These are phyloP conservation scores for Kernera saxatilis DNA, from an alignment of 345 rosid species.

Conservation along the genomic window DNA sequence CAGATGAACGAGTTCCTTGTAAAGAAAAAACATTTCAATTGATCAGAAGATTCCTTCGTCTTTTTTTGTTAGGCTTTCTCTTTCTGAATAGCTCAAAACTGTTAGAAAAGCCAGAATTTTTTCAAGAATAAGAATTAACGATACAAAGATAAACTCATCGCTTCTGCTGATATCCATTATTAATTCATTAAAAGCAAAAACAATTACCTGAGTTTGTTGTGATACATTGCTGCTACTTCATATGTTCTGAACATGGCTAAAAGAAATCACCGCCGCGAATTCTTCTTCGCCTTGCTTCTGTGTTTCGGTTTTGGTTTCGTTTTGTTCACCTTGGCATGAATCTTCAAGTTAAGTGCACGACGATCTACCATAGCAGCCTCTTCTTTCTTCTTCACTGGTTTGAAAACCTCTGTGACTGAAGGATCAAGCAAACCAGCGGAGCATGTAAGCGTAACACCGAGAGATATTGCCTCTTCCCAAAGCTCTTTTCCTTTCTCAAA, in stretches of 20 bases:
- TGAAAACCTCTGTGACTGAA: slow-evolving; percentile 53
- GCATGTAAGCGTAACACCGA: slow-evolving; percentile 40
- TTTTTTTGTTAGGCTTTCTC: background rate
- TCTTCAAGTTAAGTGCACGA: slow-evolving; percentile 28
- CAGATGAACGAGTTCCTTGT: slow-evolving; percentile 43
- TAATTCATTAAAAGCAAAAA: background rate
- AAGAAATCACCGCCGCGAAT: background rate
- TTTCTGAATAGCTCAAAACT: background rate
- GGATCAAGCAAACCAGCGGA: slow-evolving; percentile 51
- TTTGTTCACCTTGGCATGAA: slow-evolving; percentile 24
- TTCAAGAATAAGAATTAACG: background rate
- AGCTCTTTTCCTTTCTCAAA: slow-evolving; percentile 70
- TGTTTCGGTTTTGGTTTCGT: slow-evolving; percentile 19
- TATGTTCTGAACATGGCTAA: background rate
- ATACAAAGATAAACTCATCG: background rate
- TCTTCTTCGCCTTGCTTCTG: slow-evolving; percentile 16
- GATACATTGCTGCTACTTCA: background rate
- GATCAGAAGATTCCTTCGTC: background rate
- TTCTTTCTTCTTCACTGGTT: slow-evolving; percentile 44
- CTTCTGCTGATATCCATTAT: background rate
- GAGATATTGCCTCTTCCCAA: slow-evolving; percentile 62
- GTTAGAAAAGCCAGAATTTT: background rate
- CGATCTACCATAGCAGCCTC: slow-evolving; percentile 32
- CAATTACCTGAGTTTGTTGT: background rate
- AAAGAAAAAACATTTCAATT: slow-evolving; percentile 20